phyloP scores from a whole-genome alignment of 2,329 filamentous ascomycete genomes.

The Fusarium brevicatenulatum region DNA sequence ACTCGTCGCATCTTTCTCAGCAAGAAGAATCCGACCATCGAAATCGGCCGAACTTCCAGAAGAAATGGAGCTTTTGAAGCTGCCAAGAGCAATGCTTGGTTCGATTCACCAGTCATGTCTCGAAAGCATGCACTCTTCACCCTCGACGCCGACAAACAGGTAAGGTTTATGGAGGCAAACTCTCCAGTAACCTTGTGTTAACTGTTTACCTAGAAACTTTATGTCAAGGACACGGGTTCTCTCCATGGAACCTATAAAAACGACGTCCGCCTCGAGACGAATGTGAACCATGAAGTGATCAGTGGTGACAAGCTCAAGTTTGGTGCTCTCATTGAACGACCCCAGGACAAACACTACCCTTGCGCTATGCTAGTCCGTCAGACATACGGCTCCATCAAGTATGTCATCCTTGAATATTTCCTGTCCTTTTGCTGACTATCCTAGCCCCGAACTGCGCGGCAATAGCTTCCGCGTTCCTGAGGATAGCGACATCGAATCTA shows the following conservation, averaged over 20 bases:
- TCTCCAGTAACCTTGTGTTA: constrained; percentile 12
- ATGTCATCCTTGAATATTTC: not conserved
- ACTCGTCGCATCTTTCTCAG: constrained; percentile 48
- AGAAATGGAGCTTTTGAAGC: constrained; percentile 48
- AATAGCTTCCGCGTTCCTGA: constrained; percentile 56
- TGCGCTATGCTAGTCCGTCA: constrained; percentile 51
- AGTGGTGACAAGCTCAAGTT: constrained; percentile 50
- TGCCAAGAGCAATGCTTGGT: constrained; percentile 68
- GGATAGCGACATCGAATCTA: constrained; percentile 50
- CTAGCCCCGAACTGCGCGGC: constrained; percentile 42
- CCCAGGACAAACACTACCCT: constrained; percentile 50
- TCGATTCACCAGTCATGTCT: constrained; percentile 78
- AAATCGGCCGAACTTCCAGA: constrained; percentile 59
- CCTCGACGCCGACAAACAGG: constrained; percentile 57
- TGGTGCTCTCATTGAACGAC: constrained; percentile 50
- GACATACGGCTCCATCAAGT: constrained; percentile 44
- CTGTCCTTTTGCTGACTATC: constrained; percentile 21
- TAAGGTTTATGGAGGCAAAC: constrained; percentile 44
- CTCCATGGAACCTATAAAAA: constrained; percentile 65
- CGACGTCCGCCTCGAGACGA: constrained; percentile 34
- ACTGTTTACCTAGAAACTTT: constrained; percentile 52
- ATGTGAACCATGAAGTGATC: constrained; percentile 30
- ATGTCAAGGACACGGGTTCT: constrained; percentile 59
- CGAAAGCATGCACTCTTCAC: constrained; percentile 70
- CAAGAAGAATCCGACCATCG: constrained; percentile 42